Conservation (phyloP, 164 flowering plant species). For the Vitis rotundifolia region DNA sequence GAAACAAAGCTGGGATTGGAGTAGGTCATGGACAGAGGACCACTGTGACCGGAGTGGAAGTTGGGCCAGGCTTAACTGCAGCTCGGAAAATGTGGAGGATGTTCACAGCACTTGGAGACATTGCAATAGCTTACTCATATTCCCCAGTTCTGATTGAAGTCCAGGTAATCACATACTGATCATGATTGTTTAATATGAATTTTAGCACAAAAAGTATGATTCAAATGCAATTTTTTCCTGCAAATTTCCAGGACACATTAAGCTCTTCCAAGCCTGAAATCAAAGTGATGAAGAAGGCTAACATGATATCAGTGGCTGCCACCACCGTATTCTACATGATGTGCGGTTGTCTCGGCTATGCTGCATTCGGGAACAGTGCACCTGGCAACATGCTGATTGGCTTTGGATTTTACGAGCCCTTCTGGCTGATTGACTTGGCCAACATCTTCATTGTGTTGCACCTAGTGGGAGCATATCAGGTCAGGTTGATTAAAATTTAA, state of each 20-base stretch:
- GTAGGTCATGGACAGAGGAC: not conserved
- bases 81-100: conserved; percentile 28
- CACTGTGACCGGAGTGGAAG: conserved; percentile 23
- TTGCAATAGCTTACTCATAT: conserved; percentile 46
- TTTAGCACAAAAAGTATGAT: too few relatives aligned
- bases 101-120: conserved; percentile 38
- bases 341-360: conserved; percentile 69
- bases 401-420: conserved; percentile 63
- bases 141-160: conserved; percentile 36
- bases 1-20: too few relatives aligned
- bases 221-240: too few relatives aligned
- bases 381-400: conserved; percentile 67
- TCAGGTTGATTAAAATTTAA: too few relatives aligned
- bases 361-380: conserved; percentile 73
- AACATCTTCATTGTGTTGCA: conserved; percentile 62
- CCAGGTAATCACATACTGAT: conserved; percentile 20
- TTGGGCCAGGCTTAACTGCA: conserved; percentile 20
- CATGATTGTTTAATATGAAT: too few relatives aligned
- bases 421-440: conserved; percentile 63
- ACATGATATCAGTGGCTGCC: conserved; percentile 28
- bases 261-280: conserved; percentile 64
- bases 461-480: conserved; percentile 67
- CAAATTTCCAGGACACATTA: conserved; percentile 47
- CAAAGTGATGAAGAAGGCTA: conserved; percentile 63
- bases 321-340: conserved; percentile 64